Base-by-base conservation (phyloP, 1,139 yeast genomes). In the Debaryomyces robertsiae region DNA sequence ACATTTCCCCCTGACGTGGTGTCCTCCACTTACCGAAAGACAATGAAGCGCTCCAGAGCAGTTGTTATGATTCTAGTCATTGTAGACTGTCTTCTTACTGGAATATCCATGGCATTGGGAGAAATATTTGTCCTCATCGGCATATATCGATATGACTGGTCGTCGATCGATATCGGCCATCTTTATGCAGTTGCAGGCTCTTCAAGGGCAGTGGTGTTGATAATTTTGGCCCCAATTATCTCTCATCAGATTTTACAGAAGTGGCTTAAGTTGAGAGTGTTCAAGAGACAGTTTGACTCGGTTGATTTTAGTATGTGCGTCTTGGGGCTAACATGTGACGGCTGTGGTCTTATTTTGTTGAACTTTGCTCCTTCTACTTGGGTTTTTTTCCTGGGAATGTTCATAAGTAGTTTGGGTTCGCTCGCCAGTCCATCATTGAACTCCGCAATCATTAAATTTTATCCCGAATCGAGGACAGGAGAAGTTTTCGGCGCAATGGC, bases 121-220 rank as follows among this genome's bases (percentile, higher is more conserved):
- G 75, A 77, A 16, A 62, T 82, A 1, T 47, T 77, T 13, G 58
- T 84, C 1, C 63, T 87, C 24, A 86, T 79, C 52, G 77, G 84
- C 0, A 77, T 84, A 23, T 80, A 72, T 54, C 58, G 54, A 31
- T 86, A 80, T 58, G 52, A 70, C 16, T 84, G 94, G 88, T 63
- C 65, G 2, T 73, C 87, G 15, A 73, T 67, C 3, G 75, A 76
- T 37, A 61, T 84, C 24, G 90, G 93, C 5, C 73, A 75, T 45
- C 72, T 79, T 43, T 60, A 87, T 44, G 79, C 91, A 0, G 44
- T 75, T 1, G 50, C 75, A 1, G 84, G 88, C 36, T 47, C 77
- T 1, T 59, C 77, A 6, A 56, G 65, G 39, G 75, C 73, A 1
- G 36, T 63, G 4, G 57, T 60, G 2, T 55, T 71, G 44, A 60